Evolutionary conservation across 2,329 filamentous ascomycete species (phyloP), one percentile per base, ranked within the genome.

Genomic region (Cephalotrichum gorgonifer): DNA sequence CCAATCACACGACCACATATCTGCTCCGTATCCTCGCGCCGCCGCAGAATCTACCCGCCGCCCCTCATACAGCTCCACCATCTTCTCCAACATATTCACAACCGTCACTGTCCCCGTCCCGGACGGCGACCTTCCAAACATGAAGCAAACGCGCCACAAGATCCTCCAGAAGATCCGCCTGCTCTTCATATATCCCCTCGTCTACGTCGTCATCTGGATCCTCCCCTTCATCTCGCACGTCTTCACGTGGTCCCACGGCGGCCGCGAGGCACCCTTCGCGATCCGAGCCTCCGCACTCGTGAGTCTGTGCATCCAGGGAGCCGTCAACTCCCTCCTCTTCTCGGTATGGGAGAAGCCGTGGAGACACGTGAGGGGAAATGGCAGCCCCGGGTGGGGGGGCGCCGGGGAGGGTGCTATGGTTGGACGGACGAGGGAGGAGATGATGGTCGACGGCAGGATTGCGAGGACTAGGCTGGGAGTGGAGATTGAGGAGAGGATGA

Each of bases 181-280:
- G 27, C 71, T 89, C 17, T 88, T 90, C 64, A 79, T 88, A 44
- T 91, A 91, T 60, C 86, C 86, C 0, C 60, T 83, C 17, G 75
- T 85, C 4, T 90, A 91, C 62, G 71, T 86, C 20, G 63, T 78
- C 4, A 78, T 87, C 54, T 91, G 86, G 86, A 65, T 85, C 3
- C 65, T 86, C 7, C 86, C 86, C 0, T 86, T 89, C 56, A 66
- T 82, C 2, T 71, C 72, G 2, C 83, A 89, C 60, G 70, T 80
- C 45, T 64, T 81, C 45, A 73, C 72, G 48, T 85, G 81, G 63
- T 69, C 71, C 53, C 59, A 63, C 49, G 47, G 50, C 3, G 57
- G 57, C 28, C 52, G 54, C 12, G 50, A 46, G 6, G 56, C 55
- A 1, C 72, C 84, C 0, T 81, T 78, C 54, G 71, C 65, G 48